Evolutionary conservation across 2,329 filamentous ascomycete genomes (phyloP), one percentile per base, ranked within the genome.

Genomic region (Fusarium fracticaudum): DNA sequence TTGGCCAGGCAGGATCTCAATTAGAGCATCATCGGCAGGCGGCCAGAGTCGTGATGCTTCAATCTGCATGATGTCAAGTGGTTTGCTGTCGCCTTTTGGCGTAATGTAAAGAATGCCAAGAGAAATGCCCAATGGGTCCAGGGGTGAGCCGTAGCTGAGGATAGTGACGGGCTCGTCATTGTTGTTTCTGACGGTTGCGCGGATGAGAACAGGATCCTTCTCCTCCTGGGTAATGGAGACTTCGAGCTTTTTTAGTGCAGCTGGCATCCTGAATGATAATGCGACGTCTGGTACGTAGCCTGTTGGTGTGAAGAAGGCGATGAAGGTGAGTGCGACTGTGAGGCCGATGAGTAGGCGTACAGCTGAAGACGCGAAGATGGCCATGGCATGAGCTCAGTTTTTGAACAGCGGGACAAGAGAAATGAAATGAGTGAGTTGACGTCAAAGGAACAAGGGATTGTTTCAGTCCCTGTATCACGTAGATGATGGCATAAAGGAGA

Each of bases 111-210:
- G 59, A n/a, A 85, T 76, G 14, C 85, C 85, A 7, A 86, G 79
- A 60, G 83, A 80, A 51, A 85, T 67, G 0, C 82, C 85, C 22
- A 85, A 59, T 0, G 80, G 78, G 71, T 87, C 85, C n/a, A 87
- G 79, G n/a, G 85, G 85, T 1, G 85, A 85, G 55, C 83, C 79
- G 80, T 85, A 87, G 8, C 75, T 78, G 41, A 87, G 80, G 29
- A 87, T 72, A 2, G 84, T 86, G 60, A 86, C 79, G 3, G 84
- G 76, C 9, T 72, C 63, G 6, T 79, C 72, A 61, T 83, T 80
- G 17, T 79, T 81, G 79, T 87, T 86, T 53, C 81, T 84, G 45
- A 87, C 82, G 4, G 77, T 79, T 45, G 84, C 74, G 15, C 78
- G 79, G 35, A 87, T 70, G 10, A 80, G 79, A 8, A 81, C 81